These are phyloP conservation scores for Trichosporon sp. DNA, from an alignment of 1,284 basidiomycete species.

Conservation along the genomic window DNA sequence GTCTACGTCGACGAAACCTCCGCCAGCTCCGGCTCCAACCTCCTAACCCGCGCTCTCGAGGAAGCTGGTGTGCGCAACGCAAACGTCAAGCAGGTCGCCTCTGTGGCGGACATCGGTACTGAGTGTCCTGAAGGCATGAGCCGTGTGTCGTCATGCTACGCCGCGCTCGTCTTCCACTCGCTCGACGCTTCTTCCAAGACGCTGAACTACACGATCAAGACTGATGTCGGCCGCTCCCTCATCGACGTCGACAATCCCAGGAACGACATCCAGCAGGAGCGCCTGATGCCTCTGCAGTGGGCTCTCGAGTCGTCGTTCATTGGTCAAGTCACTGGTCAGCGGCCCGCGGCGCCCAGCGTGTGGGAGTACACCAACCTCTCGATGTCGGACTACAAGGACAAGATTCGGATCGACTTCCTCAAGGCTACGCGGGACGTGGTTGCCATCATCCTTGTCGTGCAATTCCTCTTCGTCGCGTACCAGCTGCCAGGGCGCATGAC, in stretches of 20 bases:
- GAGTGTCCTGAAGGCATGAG: slow-evolving; percentile 70
- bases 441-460: slow-evolving; percentile 61
- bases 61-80: slow-evolving; percentile 49
- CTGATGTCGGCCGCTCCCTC: slow-evolving; percentile 60
- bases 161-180: slow-evolving; percentile 60
- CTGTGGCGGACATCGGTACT: slow-evolving; percentile 51
- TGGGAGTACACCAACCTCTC: slow-evolving; percentile 67
- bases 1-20: slow-evolving; percentile 53
- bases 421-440: slow-evolving; percentile 59
- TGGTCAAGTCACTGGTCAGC: slow-evolving; percentile 57
- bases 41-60: slow-evolving; percentile 53
- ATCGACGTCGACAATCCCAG: slow-evolving; percentile 62
- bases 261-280: slow-evolving; percentile 60
- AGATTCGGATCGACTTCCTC: slow-evolving; percentile 57
- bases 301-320: slow-evolving; percentile 70
- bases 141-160: slow-evolving; percentile 63
- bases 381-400: slow-evolving; percentile 57
- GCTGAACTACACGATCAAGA: slow-evolving; percentile 63
- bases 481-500: slow-evolving; percentile 66
- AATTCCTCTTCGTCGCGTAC: slow-evolving; percentile 63
- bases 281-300: slow-evolving; percentile 68
- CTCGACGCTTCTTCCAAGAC: slow-evolving; percentile 49
- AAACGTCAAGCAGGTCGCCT: slow-evolving; percentile 53
- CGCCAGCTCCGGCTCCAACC: slow-evolving; percentile 55
- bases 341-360: slow-evolving; percentile 55